phyloP scores from a whole-genome alignment of 2,329 filamentous ascomycete species.

The Penicillium sp. region DNA sequence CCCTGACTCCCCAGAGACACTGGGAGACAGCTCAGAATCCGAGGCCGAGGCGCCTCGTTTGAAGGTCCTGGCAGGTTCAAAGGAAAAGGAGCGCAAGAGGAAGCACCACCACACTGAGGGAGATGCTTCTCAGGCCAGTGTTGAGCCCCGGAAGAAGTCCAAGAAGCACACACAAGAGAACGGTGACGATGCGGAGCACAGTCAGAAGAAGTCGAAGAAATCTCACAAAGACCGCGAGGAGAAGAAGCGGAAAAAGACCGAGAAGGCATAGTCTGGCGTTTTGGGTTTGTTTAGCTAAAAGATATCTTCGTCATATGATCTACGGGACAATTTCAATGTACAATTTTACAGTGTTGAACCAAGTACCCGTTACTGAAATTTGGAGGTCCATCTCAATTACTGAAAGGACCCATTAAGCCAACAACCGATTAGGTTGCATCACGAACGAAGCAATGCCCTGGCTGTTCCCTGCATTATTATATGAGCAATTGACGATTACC shows the following conservation, averaged over 20 bases:
- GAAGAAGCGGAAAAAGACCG: conserved; percentile 43
- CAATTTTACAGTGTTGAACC: conserved; percentile 10
- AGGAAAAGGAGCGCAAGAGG: conserved; percentile 40
- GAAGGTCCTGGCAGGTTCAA: conserved; percentile 29
- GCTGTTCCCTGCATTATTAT: background rate
- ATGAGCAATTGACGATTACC: background rate
- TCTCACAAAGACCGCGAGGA: conserved; percentile 43
- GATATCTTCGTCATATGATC: conserved; percentile 23
- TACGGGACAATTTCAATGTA: conserved; percentile 22
- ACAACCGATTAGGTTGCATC: background rate
- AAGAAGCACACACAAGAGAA: conserved; percentile 37
- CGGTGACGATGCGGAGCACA: conserved; percentile 17
- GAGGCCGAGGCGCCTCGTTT: conserved; percentile 37
- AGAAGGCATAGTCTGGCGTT: conserved; percentile 34
- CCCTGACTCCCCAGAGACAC: conserved; percentile 32
- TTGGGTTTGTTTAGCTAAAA: conserved; percentile 16
- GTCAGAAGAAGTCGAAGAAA: conserved; percentile 32
- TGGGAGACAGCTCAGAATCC: conserved; percentile 42
- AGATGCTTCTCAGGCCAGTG: conserved; percentile 26
- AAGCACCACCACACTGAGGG: conserved; percentile 38
- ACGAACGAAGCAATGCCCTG: background rate
- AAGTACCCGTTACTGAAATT: background rate
- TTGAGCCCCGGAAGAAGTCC: conserved; percentile 40
- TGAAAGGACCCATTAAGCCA: background rate
- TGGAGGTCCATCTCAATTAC: background rate